These are phyloP conservation scores for Phaffomyces thermotolerans DNA, from an alignment of 805 yeast species.

Conservation along the genomic window DNA sequence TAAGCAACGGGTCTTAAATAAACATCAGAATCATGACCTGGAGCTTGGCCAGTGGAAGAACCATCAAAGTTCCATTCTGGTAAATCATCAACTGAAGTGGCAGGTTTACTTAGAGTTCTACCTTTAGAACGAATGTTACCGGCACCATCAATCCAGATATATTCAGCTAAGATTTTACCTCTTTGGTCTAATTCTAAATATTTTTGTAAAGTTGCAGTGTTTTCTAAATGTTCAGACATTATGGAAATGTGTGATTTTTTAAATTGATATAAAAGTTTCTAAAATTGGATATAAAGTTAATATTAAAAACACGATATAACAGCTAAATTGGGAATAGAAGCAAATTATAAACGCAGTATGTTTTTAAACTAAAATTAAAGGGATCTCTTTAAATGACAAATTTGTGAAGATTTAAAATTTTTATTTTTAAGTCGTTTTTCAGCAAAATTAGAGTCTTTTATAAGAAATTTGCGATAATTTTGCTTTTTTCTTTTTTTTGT, in stretches of 20 bases:
- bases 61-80: conserved; percentile 99
- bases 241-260: not conserved
- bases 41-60: conserved; percentile 97
- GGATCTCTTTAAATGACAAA: not conserved
- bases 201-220: conserved; percentile 77
- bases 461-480: not conserved
- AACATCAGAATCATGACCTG: conserved; percentile 94
- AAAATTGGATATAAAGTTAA: too few species aligned
- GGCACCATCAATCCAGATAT: conserved; percentile 94
- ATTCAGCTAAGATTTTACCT: conserved; percentile 88
- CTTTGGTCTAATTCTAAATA: conserved; percentile 79
- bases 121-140: conserved; percentile 92
- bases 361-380: too few species aligned
- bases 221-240: conserved; percentile 40
- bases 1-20: conserved; percentile 92
- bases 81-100: conserved; percentile 70
- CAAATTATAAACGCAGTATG: not conserved
- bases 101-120: conserved; percentile 68
- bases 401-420: not conserved
- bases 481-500: conserved; percentile 4
- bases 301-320: too few species aligned
- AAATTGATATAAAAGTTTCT: too few species aligned
- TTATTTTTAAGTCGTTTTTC: not conserved
- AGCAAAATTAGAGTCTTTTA: conserved; percentile 2
- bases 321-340: not conserved